These are phyloP conservation scores for Aspergillus pseudoterreus DNA, from an alignment of 2,329 filamentous ascomycete species.

Conservation along the genomic window DNA sequence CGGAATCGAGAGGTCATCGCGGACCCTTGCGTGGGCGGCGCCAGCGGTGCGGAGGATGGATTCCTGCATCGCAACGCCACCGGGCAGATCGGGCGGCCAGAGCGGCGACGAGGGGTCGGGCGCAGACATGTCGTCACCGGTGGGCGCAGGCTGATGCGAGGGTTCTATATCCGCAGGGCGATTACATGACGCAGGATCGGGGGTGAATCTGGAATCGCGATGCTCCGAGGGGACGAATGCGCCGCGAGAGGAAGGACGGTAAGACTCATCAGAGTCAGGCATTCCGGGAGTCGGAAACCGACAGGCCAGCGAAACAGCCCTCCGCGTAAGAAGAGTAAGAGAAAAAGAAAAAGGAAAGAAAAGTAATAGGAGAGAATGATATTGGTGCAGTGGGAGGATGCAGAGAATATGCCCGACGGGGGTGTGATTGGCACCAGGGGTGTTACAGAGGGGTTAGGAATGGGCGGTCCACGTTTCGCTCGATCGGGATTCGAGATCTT, in stretches of 20 bases:
- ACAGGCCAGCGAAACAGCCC: neutral
- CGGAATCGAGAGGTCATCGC: conserved; percentile 27
- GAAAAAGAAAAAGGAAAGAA: neutral
- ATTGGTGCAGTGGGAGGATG: neutral
- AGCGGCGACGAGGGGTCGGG: neutral
- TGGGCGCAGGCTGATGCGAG: conserved; percentile 5
- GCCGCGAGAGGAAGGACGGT: conserved; percentile 4
- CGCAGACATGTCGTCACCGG: conserved; percentile 1
- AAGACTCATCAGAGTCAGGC: conserved; percentile 13
- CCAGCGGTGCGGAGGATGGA: conserved; percentile 10
- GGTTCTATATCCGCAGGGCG: neutral
- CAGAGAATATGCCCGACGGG: neutral
- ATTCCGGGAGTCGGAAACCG: conserved; percentile 14
- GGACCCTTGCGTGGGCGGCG: conserved; percentile 25
- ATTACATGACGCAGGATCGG: conserved; percentile 12
- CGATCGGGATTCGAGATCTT: conserved; percentile 17
- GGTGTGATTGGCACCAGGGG: conserved; percentile 13
- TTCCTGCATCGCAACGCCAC: conserved; percentile 1
- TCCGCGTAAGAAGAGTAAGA: conserved; percentile 7
- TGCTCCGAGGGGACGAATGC: conserved; percentile 9
- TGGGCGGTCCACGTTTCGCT: conserved; percentile 17
- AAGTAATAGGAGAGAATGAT: neutral
- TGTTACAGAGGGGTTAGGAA: conserved; percentile 3
- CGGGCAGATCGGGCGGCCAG: neutral
- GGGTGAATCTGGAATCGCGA: conserved; percentile 2